Evolutionary conservation across 148 eudicot genomes (phyloP).

Genomic region (Talinum fruticosum): DNA sequence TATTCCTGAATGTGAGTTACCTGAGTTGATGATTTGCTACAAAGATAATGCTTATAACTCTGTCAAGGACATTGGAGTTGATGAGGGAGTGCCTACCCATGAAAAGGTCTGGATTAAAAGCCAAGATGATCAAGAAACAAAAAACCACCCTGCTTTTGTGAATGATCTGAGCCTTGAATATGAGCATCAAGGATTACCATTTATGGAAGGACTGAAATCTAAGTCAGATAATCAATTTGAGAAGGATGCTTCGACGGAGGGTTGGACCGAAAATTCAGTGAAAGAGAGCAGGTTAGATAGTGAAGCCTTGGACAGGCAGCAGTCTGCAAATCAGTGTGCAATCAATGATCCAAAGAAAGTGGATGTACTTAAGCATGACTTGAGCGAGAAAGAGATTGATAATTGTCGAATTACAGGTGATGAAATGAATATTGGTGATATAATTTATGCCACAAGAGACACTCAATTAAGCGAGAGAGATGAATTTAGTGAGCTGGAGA

Average conservation of each 20-base stretch:
- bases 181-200: conserved; percentile 2
- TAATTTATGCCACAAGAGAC: conserved; percentile 13
- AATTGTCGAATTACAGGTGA: conserved; percentile 3
- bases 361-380: conserved; percentile 20
- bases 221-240: conserved; percentile 26
- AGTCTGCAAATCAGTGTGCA: conserved; percentile 24
- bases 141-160: conserved; percentile 18
- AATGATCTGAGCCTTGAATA: conserved; percentile 22
- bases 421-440: conserved; percentile 2
- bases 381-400: conserved; percentile 15
- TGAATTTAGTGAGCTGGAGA: conserved; percentile 29
- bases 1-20: conserved; percentile 55
- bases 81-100: conserved; percentile 53
- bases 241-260: conserved; percentile 11
- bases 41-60: conserved; percentile 49
- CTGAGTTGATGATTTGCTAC: conserved; percentile 56
- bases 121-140: conserved; percentile 19
- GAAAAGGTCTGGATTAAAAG: conserved; percentile 43
- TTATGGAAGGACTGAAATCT: conserved; percentile 23
- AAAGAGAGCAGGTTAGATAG: conserved; percentile 17
- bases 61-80: conserved; percentile 80
- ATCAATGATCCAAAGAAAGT: conserved; percentile 18
- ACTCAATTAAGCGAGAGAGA: conserved; percentile 16
- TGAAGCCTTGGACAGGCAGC: conserved; percentile 16
- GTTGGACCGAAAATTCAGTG: conserved; percentile 6